Evolutionary conservation across 139 green algal species (phyloP), one percentile per base, ranked within the genome.

Genomic region (Microglena sp.): DNA sequence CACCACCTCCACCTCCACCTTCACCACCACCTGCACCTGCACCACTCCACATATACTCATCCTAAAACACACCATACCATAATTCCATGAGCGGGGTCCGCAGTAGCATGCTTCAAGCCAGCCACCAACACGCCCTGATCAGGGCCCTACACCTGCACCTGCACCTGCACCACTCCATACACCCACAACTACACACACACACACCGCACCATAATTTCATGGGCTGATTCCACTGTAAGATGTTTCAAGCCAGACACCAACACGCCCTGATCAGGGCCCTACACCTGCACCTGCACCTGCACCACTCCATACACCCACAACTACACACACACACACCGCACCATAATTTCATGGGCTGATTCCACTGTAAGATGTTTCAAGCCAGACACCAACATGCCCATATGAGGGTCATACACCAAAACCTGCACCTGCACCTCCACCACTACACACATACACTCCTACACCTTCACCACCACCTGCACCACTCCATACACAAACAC

Each of bases 391-490:
- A 68, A 46, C 11, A 76, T 54, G 1, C 77, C 79, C 45, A 71
- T 64, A 45, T 81, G 70, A 3, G 83, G 79, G 72, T 93, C 86
- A 73, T 93, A n/a, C n/a, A n/a, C n/a, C n/a, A n/a, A n/a, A n/a
- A n/a, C n/a, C n/a, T n/a, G n/a, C n/a, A n/a, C n/a, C n/a, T n/a
- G n/a, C n/a, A n/a, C n/a, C n/a, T n/a, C n/a, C n/a, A n/a, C n/a
- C n/a, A n/a, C n/a, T n/a, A n/a, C n/a, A n/a, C n/a, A n/a, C n/a
- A n/a, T n/a, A n/a, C n/a, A n/a, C n/a, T n/a, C n/a, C n/a, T n/a
- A n/a, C n/a, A n/a, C n/a, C n/a, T n/a, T n/a, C n/a, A n/a, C n/a
- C n/a, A n/a, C n/a, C n/a, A n/a, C n/a, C n/a, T n/a, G n/a, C n/a
- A n/a, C n/a, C n/a, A n/a, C n/a, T n/a, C n/a, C n/a, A n/a, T n/a